A percentile compares a stretch with the other conserved stretches of the same genome.
phyloP scores from a whole-genome alignment of 208 protist species.

The Crithidia acanthocephali region DNA sequence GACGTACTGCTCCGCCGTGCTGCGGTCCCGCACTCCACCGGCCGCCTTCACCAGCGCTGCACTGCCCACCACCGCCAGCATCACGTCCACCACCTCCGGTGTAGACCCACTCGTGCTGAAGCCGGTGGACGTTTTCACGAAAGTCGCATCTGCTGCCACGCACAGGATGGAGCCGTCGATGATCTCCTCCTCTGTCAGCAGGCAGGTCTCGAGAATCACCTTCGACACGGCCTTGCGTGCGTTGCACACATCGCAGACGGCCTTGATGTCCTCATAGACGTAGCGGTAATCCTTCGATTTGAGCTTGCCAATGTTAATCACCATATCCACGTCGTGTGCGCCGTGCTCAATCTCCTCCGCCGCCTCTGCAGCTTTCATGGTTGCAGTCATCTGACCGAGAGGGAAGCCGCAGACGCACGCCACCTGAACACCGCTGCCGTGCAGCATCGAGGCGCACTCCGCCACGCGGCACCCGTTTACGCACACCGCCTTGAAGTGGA shows the following conservation, averaged over 20 bases:
- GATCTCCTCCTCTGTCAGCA: conserved; percentile 89
- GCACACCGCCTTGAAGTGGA: conserved; percentile 93
- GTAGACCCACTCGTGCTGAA: conserved; percentile 92
- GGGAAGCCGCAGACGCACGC: conserved; percentile 92
- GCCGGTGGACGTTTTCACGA: conserved; percentile 97
- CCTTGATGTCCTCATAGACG: conserved; percentile 90
- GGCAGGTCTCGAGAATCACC: conserved; percentile 96
- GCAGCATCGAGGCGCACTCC: conserved; percentile 47
- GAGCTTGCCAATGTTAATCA: conserved; percentile 92
- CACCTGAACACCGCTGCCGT: conserved; percentile 55
- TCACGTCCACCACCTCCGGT: conserved; percentile 86
- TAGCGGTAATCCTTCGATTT: conserved; percentile 84
- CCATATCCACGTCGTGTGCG: conserved; percentile 96
- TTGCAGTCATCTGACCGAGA: conserved; percentile 83
- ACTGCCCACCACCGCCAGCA: conserved; percentile 92
- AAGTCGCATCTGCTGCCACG: conserved; percentile 86
- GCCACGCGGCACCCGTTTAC: conserved; percentile 90
- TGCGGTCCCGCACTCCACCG: conserved; percentile 89
- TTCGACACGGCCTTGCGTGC: conserved; percentile 52
- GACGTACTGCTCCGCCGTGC: conserved; percentile 84
- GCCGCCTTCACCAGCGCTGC: conserved; percentile 85
- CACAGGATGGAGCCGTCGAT: conserved; percentile 90
- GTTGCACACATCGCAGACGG: conserved; percentile 55
- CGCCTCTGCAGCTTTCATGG: conserved; percentile 89
- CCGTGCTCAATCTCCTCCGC: conserved; percentile 63